phyloP scores from a whole-genome alignment of 768 basidiomycete species.

The Dacryopinax primogenitus region DNA sequence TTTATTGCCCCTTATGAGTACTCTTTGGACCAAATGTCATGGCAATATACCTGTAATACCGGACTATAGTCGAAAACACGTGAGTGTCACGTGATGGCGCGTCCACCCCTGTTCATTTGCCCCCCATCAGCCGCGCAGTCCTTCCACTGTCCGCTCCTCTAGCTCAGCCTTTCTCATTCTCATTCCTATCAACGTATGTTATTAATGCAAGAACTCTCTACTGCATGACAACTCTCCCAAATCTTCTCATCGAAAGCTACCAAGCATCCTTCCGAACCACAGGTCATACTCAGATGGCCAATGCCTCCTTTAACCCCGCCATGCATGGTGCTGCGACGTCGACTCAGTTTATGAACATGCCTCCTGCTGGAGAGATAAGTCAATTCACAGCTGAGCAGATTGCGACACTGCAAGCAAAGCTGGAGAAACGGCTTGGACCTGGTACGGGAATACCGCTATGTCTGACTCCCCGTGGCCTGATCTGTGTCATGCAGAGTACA shows the following conservation, averaged over 20 bases:
- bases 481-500: slow-evolving; percentile 41
- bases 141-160: background rate
- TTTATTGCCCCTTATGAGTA: too few species aligned
- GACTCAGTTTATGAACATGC: background rate
- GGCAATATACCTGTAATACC: too few species aligned
- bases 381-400: slow-evolving; percentile 55
- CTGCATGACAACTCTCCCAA: background rate
- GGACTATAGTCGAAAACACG: too few species aligned
- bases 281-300: background rate
- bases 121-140: too few species aligned
- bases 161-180: background rate
- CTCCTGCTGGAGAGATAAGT: slow-evolving; percentile 35
- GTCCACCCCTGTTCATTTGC: too few species aligned
- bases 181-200: background rate
- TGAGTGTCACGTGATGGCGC: too few species aligned
- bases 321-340: slow-evolving; percentile 12
- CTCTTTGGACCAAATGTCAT: too few species aligned
- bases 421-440: slow-evolving; percentile 82
- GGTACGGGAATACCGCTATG: background rate
- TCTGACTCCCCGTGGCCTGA: background rate
- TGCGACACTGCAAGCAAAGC: slow-evolving; percentile 61
- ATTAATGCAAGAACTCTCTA: background rate
- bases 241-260: background rate
- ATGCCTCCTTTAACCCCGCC: slow-evolving; percentile 9
- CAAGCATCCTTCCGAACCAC: background rate